Conservation (phyloP, 1,284 basidiomycete species). For the Singerocomus inundabilis region DNA sequence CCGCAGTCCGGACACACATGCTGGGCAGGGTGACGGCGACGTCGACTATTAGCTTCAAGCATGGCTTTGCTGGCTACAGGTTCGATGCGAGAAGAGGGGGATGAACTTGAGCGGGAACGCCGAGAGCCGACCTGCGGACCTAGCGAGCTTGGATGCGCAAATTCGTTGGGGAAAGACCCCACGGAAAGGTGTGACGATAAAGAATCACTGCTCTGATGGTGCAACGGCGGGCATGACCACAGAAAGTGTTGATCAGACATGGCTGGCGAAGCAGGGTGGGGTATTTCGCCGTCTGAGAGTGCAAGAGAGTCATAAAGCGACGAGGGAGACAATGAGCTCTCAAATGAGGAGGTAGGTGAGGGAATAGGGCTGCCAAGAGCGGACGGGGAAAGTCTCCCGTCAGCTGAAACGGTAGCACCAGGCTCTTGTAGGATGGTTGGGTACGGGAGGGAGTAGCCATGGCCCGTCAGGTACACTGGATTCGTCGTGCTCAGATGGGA, state of each 20-base stretch:
- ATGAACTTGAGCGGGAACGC: constrained; percentile 20
- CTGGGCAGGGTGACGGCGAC: constrained; percentile 31
- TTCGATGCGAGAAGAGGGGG: constrained; percentile 11
- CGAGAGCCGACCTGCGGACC: constrained; percentile 1
- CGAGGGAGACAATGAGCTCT: constrained; percentile 27
- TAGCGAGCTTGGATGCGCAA: background rate
- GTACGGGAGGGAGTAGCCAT: constrained; percentile 6
- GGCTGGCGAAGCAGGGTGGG: constrained; percentile 23
- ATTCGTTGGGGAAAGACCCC: constrained; percentile 1
- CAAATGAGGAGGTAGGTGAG: constrained; percentile 28
- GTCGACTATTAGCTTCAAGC: constrained; percentile 32
- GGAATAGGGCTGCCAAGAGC: constrained; percentile 18
- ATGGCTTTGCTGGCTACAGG: constrained; percentile 35
- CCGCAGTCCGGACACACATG: constrained; percentile 19
- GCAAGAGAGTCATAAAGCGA: constrained; percentile 11
- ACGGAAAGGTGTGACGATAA: background rate
- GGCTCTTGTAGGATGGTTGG: constrained; percentile 12
- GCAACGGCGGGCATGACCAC: constrained; percentile 1
- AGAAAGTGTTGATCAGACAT: constrained; percentile 10
- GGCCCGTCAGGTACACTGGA: constrained; percentile 12
- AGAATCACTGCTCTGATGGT: constrained; percentile 13
- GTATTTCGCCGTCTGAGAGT: constrained; percentile 23
- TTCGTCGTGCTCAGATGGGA: constrained; percentile 9
- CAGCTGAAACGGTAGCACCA: background rate
- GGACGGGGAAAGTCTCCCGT: constrained; percentile 15